These are phyloP conservation scores for Rhypophila decipiens DNA, from an alignment of 495 filamentous ascomycete species.

Conservation along the genomic window DNA sequence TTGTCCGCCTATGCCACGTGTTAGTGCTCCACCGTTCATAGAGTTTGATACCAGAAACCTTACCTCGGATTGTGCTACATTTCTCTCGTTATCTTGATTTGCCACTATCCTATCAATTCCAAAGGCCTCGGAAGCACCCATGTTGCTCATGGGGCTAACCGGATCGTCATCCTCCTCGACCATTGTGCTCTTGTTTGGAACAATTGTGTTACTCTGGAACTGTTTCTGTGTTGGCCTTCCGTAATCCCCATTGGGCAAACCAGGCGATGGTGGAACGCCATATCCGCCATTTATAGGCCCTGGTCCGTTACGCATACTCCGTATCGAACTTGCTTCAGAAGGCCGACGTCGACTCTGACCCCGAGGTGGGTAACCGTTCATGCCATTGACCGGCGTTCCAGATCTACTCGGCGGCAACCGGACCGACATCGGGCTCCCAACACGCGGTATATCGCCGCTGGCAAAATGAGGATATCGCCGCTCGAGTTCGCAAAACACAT, in stretches of 20 bases:
- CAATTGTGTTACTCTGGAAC: slow-evolving; percentile 92
- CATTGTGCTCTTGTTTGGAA: slow-evolving; percentile 97
- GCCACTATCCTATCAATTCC: slow-evolving; percentile 49
- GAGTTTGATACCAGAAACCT: slow-evolving; percentile 5
- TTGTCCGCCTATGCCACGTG: slow-evolving; percentile 58
- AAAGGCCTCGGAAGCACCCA: slow-evolving; percentile 55
- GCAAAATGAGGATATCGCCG: slow-evolving; percentile 80
- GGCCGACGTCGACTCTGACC: slow-evolving; percentile 38
- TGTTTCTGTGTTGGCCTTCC: slow-evolving; percentile 69
- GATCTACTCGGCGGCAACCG: slow-evolving; percentile 49
- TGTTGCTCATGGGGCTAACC: slow-evolving; percentile 29
- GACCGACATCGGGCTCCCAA: slow-evolving; percentile 60
- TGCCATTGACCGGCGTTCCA: slow-evolving; percentile 50
- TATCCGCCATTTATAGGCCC: slow-evolving; percentile 33
- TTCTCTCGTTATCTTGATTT: slow-evolving; percentile 52
- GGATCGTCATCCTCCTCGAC: slow-evolving; percentile 89
- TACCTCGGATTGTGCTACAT: slow-evolving; percentile 49
- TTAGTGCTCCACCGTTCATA: too few relatives aligned
- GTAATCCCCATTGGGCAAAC: slow-evolving; percentile 34
- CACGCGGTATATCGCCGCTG: slow-evolving; percentile 56
- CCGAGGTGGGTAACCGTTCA: slow-evolving; percentile 40
- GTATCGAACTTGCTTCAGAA: slow-evolving; percentile 50
- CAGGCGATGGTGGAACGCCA: slow-evolving; percentile 39
- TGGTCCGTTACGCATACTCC: slow-evolving; percentile 23
- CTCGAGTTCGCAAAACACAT: slow-evolving; percentile 93